Evolutionary conservation across 805 yeast species (phyloP).

Genomic region (Metschnikowia lachancei): DNA sequence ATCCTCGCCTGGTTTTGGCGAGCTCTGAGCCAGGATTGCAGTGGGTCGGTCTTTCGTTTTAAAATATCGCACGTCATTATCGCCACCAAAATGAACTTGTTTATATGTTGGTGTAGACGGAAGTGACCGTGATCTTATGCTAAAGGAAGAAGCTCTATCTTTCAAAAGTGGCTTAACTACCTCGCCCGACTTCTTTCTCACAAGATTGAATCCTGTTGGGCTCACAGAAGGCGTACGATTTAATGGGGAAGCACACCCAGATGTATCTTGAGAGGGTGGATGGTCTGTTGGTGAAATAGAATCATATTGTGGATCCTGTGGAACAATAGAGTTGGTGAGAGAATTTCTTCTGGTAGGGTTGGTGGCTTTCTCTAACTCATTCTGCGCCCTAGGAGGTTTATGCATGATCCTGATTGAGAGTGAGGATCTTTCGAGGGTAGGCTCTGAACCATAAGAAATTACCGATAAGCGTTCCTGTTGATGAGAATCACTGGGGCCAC

Average conservation of each 20-base stretch:
- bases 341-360: slow-evolving; percentile 30
- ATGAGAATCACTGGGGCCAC: not conserved
- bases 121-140: slow-evolving; percentile 33
- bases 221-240: not conserved
- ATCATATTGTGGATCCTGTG: not conserved
- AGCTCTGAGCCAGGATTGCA: slow-evolving; percentile 65
- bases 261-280: not conserved
- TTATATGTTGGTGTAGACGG: slow-evolving; percentile 57
- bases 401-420: slow-evolving; percentile 38
- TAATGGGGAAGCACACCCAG: not conserved
- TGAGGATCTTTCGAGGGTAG: slow-evolving; percentile 17
- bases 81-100: slow-evolving; percentile 78
- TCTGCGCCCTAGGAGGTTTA: slow-evolving; percentile 37
- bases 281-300: not conserved
- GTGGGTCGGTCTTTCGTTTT: slow-evolving; percentile 70
- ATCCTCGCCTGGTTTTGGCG: slow-evolving; percentile 43
- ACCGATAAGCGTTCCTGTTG: not conserved
- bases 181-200: slow-evolving; percentile 73
- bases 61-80: slow-evolving; percentile 68
- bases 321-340: slow-evolving; percentile 21
- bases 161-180: slow-evolving; percentile 66
- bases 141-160: slow-evolving; percentile 31
- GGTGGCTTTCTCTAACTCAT: slow-evolving; percentile 30
- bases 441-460: slow-evolving; percentile 1
- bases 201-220: slow-evolving; percentile 27